Evolutionary conservation across 768 basidiomycete genomes (phyloP).

Genomic region (Russula sp.): DNA sequence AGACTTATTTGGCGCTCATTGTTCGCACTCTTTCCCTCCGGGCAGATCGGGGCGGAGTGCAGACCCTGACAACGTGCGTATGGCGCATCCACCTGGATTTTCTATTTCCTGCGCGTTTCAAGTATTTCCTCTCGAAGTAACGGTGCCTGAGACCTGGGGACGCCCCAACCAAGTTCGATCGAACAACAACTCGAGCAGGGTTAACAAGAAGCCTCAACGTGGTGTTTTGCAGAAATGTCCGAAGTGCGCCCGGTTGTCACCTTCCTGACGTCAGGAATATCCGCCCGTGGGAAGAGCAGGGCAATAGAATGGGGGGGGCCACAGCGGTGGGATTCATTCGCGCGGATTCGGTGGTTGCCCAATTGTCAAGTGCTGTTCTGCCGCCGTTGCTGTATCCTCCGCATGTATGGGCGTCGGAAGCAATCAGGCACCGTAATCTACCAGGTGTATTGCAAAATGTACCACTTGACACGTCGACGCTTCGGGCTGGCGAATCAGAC

Average conservation of each 20-base stretch:
- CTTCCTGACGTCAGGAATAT: background rate
- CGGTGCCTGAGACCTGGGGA: background rate
- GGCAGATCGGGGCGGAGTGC: background rate
- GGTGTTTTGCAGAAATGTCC: background rate
- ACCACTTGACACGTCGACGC: background rate
- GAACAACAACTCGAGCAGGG: background rate
- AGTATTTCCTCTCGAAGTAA: no score
- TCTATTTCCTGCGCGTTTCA: no score
- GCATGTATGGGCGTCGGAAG: background rate
- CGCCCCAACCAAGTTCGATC: background rate
- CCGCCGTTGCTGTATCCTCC: background rate
- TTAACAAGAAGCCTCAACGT: no score
- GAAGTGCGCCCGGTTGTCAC: no score
- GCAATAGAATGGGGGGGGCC: background rate
- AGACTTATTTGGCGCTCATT: background rate
- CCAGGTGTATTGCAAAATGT: background rate
- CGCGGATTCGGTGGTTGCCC: background rate
- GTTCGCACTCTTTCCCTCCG: background rate
- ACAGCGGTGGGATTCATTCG: background rate
- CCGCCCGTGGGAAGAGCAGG: background rate
- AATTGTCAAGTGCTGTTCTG: background rate
- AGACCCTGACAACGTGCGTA: background rate
- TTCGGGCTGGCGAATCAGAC: background rate
- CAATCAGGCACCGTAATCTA: slow-evolving; percentile 1
- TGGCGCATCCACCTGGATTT: background rate